Conservation (phyloP, 2,329 filamentous ascomycete genomes). For the Diplodia intermedia region DNA sequence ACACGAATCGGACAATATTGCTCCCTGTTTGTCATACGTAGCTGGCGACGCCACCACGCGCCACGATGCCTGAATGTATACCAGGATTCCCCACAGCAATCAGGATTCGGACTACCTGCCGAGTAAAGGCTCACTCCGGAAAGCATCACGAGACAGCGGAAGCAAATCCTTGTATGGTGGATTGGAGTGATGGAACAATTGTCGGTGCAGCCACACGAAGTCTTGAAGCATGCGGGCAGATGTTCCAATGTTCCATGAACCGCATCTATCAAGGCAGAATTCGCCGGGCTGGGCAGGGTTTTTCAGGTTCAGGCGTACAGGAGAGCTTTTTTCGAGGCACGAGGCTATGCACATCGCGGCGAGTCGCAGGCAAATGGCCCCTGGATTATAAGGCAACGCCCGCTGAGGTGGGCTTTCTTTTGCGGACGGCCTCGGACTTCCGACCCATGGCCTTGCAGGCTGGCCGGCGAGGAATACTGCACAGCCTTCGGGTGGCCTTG, state of each 20-base stretch:
- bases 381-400: background rate
- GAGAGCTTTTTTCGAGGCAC: background rate
- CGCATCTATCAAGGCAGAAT: background rate
- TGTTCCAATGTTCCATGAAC: background rate
- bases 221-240: background rate
- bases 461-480: conserved; percentile 13
- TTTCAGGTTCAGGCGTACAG: background rate
- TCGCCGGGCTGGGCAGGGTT: background rate
- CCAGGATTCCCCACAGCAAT: conserved; percentile 29
- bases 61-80: conserved; percentile 9
- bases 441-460: background rate
- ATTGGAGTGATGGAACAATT: background rate
- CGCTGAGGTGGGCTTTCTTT: conserved; percentile 3
- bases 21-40: conserved; percentile 19
- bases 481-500: conserved; percentile 7
- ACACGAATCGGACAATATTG: conserved; percentile 28
- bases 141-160: background rate
- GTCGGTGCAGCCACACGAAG: background rate
- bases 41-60: conserved; percentile 14
- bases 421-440: background rate
- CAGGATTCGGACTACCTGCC: background rate
- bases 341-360: conserved; percentile 10
- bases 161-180: background rate
- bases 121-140: background rate
- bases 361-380: background rate